Conservation (phyloP, 768 basidiomycete genomes). For the Phylloporus arenicola region DNA sequence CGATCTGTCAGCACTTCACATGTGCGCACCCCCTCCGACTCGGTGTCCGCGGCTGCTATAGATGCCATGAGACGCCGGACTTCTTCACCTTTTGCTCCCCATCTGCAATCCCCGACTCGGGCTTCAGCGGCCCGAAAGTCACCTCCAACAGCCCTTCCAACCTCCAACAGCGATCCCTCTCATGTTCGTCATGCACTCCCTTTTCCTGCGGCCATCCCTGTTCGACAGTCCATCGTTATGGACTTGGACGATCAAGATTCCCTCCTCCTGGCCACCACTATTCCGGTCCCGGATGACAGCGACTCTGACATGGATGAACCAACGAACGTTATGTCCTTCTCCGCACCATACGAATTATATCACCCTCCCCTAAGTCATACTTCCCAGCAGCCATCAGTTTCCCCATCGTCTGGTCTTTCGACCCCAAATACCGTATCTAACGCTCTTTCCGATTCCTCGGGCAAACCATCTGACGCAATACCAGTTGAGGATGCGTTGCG, state of each 20-base stretch:
- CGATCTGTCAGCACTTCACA: constrained; percentile 46
- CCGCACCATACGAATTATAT: constrained; percentile 54
- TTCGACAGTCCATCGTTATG: constrained; percentile 42
- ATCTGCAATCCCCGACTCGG: constrained; percentile 29
- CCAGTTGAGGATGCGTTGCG: constrained; percentile 80
- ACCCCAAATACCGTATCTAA: constrained; percentile 51
- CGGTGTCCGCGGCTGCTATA: constrained; percentile 10
- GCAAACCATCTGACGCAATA: constrained; percentile 40
- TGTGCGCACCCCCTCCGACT: constrained; percentile 43
- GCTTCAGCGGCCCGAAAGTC: constrained; percentile 36
- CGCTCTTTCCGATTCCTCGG: constrained; percentile 51
- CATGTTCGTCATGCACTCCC: constrained; percentile 12
- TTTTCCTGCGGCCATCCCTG: constrained; percentile 27
- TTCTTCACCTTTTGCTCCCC: constrained; percentile 44
- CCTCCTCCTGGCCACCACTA: constrained; percentile 61
- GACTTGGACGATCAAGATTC: constrained; percentile 50
- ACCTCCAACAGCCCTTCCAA: constrained; percentile 34
- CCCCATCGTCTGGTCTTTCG: constrained; percentile 49
- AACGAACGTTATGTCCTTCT: constrained; percentile 65
- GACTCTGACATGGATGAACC: constrained; percentile 61
- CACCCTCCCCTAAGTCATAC: constrained; percentile 36
- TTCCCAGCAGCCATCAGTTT: constrained; percentile 44
- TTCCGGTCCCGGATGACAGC: constrained; percentile 72
- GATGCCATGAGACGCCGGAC: constrained; percentile 38
- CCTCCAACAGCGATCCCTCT: constrained; percentile 26